Percentiles rank a stretch among this genome's conserved stretches.
Conservation (phyloP, 1,139 yeast species). For the Pichia sp. region DNA sequence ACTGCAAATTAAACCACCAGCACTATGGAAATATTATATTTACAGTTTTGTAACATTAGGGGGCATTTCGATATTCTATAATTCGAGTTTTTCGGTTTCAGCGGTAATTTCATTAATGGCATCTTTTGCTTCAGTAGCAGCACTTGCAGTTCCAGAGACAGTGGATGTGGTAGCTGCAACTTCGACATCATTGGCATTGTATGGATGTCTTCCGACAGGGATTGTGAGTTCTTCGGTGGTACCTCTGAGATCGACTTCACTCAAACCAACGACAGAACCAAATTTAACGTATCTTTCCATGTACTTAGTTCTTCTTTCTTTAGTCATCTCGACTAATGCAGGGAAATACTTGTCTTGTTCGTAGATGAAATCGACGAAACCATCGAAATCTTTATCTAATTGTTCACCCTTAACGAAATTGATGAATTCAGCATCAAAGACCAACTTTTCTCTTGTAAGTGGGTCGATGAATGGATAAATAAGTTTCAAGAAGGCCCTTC, state of each 20-base stretch:
- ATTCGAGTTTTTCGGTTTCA: slow-evolving; percentile 8
- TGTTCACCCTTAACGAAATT: slow-evolving; percentile 80
- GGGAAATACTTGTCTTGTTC: slow-evolving; percentile 53
- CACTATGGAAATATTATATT: too few relatives aligned
- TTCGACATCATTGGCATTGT: slow-evolving; percentile 8
- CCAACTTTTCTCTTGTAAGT: slow-evolving; percentile 85
- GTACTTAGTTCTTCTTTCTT: slow-evolving; percentile 41
- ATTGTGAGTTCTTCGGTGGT: slow-evolving; percentile 42
- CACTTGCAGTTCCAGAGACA: not conserved
- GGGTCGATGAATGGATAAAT: slow-evolving; percentile 97
- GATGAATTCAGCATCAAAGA: slow-evolving; percentile 84
- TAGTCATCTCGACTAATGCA: slow-evolving; percentile 45
- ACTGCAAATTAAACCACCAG: not conserved
- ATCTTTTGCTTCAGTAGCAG: slow-evolving; percentile 1
- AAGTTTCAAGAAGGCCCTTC: slow-evolving; percentile 83
- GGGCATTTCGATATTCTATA: not conserved
- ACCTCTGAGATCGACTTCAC: slow-evolving; percentile 77
- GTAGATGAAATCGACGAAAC: slow-evolving; percentile 70
- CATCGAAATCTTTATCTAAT: slow-evolving; percentile 82
- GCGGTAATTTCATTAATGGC: slow-evolving; percentile 4
- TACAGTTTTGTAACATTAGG: not conserved
- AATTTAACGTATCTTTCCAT: slow-evolving; percentile 45
- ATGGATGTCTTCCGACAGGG: slow-evolving; percentile 36
- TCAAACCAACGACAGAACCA: slow-evolving; percentile 52
- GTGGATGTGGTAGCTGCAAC: not conserved